Percentiles rank a stretch among this genome's conserved stretches.
These are phyloP conservation scores for Pseudopyricularia javanii DNA, from an alignment of 2,329 filamentous ascomycete species.

Conservation along the genomic window DNA sequence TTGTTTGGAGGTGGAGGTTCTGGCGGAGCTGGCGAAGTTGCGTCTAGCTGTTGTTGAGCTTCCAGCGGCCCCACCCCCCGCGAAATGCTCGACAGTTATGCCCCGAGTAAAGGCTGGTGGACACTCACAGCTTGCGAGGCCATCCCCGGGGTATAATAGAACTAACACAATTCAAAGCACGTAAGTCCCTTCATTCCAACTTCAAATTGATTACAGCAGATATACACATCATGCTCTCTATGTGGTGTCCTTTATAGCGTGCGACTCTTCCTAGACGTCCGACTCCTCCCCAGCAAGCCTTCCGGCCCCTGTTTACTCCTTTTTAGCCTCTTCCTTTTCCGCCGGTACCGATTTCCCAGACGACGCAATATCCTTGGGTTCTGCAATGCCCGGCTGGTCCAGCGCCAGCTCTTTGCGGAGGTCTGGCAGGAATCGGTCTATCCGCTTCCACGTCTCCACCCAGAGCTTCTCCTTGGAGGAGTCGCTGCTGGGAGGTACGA, in stretches of 20 bases:
- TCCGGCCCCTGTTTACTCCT: neutral
- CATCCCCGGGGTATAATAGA: too few species aligned
- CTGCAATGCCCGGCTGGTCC: slow-evolving; percentile 23
- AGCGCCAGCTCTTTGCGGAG: slow-evolving; percentile 42
- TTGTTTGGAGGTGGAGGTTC: neutral
- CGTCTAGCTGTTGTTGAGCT: too few species aligned
- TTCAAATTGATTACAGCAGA: neutral
- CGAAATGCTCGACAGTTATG: too few species aligned
- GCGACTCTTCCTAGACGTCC: neutral
- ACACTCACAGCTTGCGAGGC: too few species aligned
- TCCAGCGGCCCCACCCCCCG: too few species aligned
- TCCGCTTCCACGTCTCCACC: slow-evolving; percentile 53
- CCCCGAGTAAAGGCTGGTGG: too few species aligned
- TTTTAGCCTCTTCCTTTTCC: neutral
- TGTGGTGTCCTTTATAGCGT: neutral
- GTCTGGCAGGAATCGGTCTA: slow-evolving; percentile 53
- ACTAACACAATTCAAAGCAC: too few species aligned
- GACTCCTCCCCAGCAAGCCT: neutral
- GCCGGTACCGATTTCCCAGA: neutral
- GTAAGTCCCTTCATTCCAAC: neutral
- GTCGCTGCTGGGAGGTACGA: slow-evolving; percentile 56
- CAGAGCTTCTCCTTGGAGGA: slow-evolving; percentile 42
- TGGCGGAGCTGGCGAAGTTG: neutral
- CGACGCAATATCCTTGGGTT: neutral
- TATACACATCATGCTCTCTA: neutral